These are phyloP conservation scores for Phoenix dactylifera DNA, from an alignment of 176 grass and related monocot genomes.

Conservation along the genomic window DNA sequence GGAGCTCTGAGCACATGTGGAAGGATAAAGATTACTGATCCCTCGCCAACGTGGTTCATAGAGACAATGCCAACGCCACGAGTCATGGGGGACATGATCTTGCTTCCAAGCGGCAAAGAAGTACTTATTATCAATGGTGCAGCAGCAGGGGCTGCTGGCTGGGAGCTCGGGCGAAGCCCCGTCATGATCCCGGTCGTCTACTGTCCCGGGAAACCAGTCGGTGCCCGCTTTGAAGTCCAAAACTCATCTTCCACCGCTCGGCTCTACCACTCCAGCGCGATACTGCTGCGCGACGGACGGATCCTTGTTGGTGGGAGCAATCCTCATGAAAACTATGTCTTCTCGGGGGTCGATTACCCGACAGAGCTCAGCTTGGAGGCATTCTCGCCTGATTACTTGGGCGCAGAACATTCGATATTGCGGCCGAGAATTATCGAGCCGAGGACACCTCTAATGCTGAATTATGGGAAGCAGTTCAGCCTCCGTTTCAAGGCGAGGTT, in stretches of 20 bases:
- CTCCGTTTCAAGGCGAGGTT: constrained; percentile 31
- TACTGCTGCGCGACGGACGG: neutral
- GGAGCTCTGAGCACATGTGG: neutral
- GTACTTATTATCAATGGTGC: constrained; percentile 9
- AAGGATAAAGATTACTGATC: neutral
- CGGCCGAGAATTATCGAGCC: constrained; percentile 39
- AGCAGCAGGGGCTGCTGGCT: neutral
- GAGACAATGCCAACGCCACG: constrained; percentile 6
- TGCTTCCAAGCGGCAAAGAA: constrained; percentile 1
- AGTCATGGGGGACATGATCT: constrained; percentile 6
- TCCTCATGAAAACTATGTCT: neutral
- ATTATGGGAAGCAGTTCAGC: constrained; percentile 27
- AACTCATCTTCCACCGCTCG: neutral
- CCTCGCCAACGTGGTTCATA: constrained; percentile 1
- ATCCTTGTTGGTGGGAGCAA: constrained; percentile 2
- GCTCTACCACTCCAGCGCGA: neutral
- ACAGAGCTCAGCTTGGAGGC: neutral
- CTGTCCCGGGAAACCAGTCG: too few species aligned
- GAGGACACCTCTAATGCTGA: constrained; percentile 9
- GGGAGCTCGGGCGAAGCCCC: neutral
- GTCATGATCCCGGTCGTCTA: too few species aligned
- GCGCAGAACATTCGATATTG: constrained; percentile 18
- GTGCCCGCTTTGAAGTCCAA: neutral
- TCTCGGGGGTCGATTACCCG: neutral
- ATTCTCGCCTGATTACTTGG: neutral